A percentile compares a stretch with the other conserved stretches of the same genome.
Conservation (phyloP, 164 flowering plant genomes). For the Kingdonia uniflora region DNA sequence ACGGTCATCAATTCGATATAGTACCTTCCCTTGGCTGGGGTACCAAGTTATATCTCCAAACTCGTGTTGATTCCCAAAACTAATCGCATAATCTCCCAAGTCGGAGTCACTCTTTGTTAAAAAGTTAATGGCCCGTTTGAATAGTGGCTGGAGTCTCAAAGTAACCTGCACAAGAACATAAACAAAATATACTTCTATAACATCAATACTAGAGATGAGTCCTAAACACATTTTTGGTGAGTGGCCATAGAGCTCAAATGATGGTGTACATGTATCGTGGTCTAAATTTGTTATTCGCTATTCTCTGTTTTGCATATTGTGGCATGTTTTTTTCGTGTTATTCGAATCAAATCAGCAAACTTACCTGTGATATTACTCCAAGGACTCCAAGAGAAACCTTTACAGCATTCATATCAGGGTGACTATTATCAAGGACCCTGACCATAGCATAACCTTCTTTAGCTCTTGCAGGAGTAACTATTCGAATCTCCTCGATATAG, state of each 20-base stretch:
- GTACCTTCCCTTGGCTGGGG: constrained; percentile 36
- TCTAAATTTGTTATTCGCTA: no score
- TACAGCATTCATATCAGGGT: constrained; percentile 39
- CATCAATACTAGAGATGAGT: not conserved
- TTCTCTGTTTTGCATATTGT: no score
- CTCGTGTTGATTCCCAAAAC: constrained; percentile 50
- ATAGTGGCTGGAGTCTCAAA: constrained; percentile 40
- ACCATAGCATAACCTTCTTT: constrained; percentile 45
- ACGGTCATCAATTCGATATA: constrained; percentile 49
- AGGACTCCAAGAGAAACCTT: constrained; percentile 68
- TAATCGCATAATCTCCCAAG: constrained; percentile 31
- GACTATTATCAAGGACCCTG: constrained; percentile 18
- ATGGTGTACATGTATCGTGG: no score
- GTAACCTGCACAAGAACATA: constrained; percentile 35
- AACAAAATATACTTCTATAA: no score
- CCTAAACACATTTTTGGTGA: not conserved
- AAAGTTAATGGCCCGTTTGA: constrained; percentile 52
- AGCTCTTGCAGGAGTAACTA: constrained; percentile 41
- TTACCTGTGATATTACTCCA: constrained; percentile 73
- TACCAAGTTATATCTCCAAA: constrained; percentile 31
- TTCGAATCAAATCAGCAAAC: no score
- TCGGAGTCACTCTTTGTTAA: constrained; percentile 28
- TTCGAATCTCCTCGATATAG: constrained; percentile 31
- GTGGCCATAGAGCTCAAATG: no score
- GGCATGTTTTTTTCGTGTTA: not conserved